Evolutionary conservation across 306 rosid species (phyloP).

Genomic region (Lablab purpureus): DNA sequence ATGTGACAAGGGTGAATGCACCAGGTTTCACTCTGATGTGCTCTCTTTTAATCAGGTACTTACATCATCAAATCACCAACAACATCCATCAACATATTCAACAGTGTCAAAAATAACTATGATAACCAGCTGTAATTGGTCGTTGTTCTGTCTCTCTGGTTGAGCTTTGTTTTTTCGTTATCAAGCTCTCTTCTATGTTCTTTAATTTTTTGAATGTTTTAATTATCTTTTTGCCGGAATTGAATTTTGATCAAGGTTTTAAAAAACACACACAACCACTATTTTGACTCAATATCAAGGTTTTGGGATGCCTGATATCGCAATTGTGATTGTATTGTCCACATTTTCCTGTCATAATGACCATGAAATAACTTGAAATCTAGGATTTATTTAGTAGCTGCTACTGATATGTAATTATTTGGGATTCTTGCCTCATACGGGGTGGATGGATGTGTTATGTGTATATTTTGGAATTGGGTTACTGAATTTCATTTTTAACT

Average conservation of each 20-base stretch:
- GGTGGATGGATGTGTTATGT: not conserved
- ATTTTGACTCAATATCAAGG: not conserved
- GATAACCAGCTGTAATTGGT: not conserved
- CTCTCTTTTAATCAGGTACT: slow-evolving; percentile 71
- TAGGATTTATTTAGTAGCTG: not conserved
- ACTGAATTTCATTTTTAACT: not conserved
- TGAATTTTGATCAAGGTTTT: slow-evolving; percentile 18
- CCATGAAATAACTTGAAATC: not conserved
- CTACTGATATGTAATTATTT: not conserved
- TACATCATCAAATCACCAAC: not conserved
- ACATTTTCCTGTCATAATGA: not conserved
- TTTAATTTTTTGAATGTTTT: not conserved
- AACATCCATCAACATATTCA: not conserved
- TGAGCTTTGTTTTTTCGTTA: not conserved
- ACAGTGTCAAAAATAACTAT: not conserved
- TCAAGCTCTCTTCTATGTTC: not conserved
- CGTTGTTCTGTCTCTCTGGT: not conserved
- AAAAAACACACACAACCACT: not conserved
- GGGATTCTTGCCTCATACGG: not conserved
- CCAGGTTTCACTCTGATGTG: slow-evolving; percentile 78
- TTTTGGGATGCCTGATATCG: not conserved
- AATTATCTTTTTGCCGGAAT: not conserved
- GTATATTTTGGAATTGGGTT: not conserved
- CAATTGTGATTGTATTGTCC: not conserved
- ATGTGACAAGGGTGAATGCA: slow-evolving; percentile 91